These are phyloP conservation scores for Homolaphlyctis polyrhiza DNA, from an alignment of 371 early-diverging fungal species.

Conservation along the genomic window DNA sequence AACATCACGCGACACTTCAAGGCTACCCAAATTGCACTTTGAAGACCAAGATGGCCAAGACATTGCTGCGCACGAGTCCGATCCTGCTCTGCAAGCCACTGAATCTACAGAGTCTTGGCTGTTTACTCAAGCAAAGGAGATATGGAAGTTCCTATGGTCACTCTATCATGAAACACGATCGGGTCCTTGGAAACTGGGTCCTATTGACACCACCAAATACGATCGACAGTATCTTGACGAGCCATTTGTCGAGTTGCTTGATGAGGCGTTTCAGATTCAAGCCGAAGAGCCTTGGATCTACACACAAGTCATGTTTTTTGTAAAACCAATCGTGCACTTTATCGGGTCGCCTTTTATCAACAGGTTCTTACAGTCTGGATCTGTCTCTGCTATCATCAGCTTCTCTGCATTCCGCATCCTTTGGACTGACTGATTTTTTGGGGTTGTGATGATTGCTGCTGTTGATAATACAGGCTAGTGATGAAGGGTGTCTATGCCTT, in stretches of 20 bases:
- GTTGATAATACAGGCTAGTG: slow-evolving; percentile 7
- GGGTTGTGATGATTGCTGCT: neutral
- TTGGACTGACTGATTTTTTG: neutral
- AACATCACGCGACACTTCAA: too few species aligned
- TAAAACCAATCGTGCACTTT: slow-evolving; percentile 10
- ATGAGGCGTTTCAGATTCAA: slow-evolving; percentile 11
- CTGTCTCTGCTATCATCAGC: neutral
- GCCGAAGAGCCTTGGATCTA: slow-evolving; percentile 13
- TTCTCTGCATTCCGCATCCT: neutral
- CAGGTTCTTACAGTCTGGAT: slow-evolving; percentile 8
- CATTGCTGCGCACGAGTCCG: too few species aligned
- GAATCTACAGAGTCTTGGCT: too few species aligned
- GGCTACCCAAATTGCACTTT: too few species aligned
- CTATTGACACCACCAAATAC: slow-evolving; percentile 23
- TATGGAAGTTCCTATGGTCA: neutral
- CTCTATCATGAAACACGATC: slow-evolving; percentile 12
- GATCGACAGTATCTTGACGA: slow-evolving; percentile 18
- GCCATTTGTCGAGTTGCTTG: slow-evolving; percentile 14
- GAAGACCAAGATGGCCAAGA: too few species aligned
- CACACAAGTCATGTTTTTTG: slow-evolving; percentile 18
- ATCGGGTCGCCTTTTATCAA: slow-evolving; percentile 14
- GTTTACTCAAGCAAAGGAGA: neutral
- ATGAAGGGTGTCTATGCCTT: slow-evolving; percentile 12
- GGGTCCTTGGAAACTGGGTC: slow-evolving; percentile 21
- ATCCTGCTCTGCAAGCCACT: too few species aligned